These are phyloP conservation scores for Fomitopsis serialis DNA, from an alignment of 768 basidiomycete genomes.

Conservation along the genomic window DNA sequence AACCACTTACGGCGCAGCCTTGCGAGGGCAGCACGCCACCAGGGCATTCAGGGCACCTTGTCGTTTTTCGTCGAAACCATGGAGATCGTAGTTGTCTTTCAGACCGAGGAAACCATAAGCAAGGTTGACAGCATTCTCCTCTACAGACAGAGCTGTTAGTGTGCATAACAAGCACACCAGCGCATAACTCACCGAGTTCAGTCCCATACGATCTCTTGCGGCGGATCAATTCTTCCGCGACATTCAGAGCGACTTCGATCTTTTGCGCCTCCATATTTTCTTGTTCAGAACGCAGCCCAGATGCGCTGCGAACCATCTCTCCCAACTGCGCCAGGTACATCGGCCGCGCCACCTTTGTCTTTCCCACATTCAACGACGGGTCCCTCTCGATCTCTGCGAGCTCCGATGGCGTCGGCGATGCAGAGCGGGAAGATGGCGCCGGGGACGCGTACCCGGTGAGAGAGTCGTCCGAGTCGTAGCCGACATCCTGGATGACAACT, in stretches of 20 bases:
- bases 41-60: conserved; percentile 78
- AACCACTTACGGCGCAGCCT: conserved; percentile 71
- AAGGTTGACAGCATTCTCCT: conserved; percentile 86
- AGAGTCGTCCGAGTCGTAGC: conserved; percentile 79
- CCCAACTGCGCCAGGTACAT: conserved; percentile 88
- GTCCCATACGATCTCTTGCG: conserved; percentile 81
- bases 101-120: conserved; percentile 67
- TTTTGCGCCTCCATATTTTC: conserved; percentile 66
- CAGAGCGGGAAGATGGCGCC: conserved; percentile 58
- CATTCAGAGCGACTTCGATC: conserved; percentile 73
- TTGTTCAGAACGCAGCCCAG: conserved; percentile 43
- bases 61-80: conserved; percentile 68
- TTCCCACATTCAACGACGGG: conserved; percentile 69
- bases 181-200: conserved; percentile 69
- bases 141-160: conserved; percentile 43
- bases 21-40: conserved; percentile 70
- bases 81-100: conserved; percentile 82
- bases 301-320: conserved; percentile 62
- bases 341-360: conserved; percentile 69
- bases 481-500: conserved; percentile 21
- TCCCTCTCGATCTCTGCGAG: conserved; percentile 83
- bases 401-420: conserved; percentile 78
- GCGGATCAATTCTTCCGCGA: conserved; percentile 79
- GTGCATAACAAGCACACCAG: too few species aligned
- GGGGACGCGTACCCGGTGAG: conserved; percentile 71